Evolutionary conservation across 768 basidiomycete species (phyloP).

Genomic region (Rhodotorula babjevae): DNA sequence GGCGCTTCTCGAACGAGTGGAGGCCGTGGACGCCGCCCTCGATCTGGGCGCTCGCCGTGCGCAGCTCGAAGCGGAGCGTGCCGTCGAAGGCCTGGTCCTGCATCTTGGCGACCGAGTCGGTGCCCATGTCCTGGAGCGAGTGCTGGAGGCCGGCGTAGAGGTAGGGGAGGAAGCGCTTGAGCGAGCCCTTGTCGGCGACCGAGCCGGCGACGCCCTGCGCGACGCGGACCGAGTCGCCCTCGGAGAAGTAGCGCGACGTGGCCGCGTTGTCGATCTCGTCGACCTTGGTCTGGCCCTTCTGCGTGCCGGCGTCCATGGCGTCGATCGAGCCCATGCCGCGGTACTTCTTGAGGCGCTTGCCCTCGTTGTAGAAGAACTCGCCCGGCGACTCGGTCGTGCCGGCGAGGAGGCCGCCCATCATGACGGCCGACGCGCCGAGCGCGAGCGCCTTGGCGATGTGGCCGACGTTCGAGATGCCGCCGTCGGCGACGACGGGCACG

Average conservation of each 20-base stretch:
- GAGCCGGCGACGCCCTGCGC: conserved; percentile 95
- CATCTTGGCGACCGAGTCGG: conserved; percentile 63
- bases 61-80: conserved; percentile 77
- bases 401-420: conserved; percentile 96
- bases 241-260: conserved; percentile 91
- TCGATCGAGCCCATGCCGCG: conserved; percentile 93
- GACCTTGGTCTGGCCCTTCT: conserved; percentile 51
- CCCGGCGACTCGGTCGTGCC: conserved; percentile 96
- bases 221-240: conserved; percentile 86
- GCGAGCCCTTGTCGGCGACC: conserved; percentile 93
- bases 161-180: conserved; percentile 80
- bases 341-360: conserved; percentile 97
- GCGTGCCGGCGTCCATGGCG: conserved; percentile 61
- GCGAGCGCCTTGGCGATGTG: conserved; percentile 96
- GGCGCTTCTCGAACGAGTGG: conserved; percentile 68
- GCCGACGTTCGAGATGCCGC: conserved; percentile 89
- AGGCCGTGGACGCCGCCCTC: conserved; percentile 94
- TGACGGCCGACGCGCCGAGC: conserved; percentile 89
- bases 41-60: conserved; percentile 90
- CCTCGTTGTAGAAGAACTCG: conserved; percentile 98
- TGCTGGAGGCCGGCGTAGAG: conserved; percentile 57
- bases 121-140: conserved; percentile 88
- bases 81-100: conserved; percentile 63
- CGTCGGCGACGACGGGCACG: conserved; percentile 93
- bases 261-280: conserved; percentile 66